These are phyloP conservation scores for Penicillium bovifimosum DNA, from an alignment of 495 filamentous ascomycete species.

Conservation along the genomic window DNA sequence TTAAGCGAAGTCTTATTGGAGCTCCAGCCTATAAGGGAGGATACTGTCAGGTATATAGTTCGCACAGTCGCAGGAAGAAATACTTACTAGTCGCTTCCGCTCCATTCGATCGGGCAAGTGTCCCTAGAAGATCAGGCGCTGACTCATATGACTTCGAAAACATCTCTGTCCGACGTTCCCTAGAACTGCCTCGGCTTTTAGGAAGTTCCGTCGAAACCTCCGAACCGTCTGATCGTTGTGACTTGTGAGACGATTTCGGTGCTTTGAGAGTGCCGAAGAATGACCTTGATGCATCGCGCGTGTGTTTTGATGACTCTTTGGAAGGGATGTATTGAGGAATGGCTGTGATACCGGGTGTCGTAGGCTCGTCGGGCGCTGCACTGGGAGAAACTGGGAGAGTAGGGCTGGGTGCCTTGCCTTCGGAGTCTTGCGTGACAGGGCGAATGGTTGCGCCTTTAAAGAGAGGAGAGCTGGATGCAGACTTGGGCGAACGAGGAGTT, in stretches of 20 bases:
- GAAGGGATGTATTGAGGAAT: slow-evolving; percentile 51
- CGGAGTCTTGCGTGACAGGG: slow-evolving; percentile 40
- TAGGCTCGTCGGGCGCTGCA: slow-evolving; percentile 22
- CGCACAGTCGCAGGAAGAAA: not conserved
- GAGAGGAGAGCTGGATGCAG: slow-evolving; percentile 37
- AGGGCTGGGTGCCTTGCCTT: slow-evolving; percentile 30
- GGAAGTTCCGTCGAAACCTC: slow-evolving; percentile 34
- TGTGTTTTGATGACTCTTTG: slow-evolving; percentile 42
- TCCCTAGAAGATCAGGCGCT: slow-evolving; percentile 36
- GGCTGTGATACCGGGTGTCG: slow-evolving; percentile 47
- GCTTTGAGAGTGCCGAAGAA: slow-evolving; percentile 55
- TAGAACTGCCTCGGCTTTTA: slow-evolving; percentile 41
- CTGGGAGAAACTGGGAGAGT: slow-evolving; percentile 30
- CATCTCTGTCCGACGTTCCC: slow-evolving; percentile 35
- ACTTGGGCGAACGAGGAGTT: slow-evolving; percentile 42
- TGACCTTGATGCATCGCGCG: slow-evolving; percentile 49
- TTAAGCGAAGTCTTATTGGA: slow-evolving; percentile 23
- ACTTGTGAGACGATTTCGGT: slow-evolving; percentile 46
- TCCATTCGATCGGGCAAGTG: slow-evolving; percentile 26
- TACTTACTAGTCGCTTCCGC: slow-evolving; percentile 30
- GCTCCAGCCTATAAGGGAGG: slow-evolving; percentile 11
- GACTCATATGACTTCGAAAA: slow-evolving; percentile 36
- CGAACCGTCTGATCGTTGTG: slow-evolving; percentile 39
- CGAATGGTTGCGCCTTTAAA: slow-evolving; percentile 42
- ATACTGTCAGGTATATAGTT: slow-evolving; percentile 8